phyloP scores from a whole-genome alignment of 331 rosid species.

The Pyracantha coccinea region DNA sequence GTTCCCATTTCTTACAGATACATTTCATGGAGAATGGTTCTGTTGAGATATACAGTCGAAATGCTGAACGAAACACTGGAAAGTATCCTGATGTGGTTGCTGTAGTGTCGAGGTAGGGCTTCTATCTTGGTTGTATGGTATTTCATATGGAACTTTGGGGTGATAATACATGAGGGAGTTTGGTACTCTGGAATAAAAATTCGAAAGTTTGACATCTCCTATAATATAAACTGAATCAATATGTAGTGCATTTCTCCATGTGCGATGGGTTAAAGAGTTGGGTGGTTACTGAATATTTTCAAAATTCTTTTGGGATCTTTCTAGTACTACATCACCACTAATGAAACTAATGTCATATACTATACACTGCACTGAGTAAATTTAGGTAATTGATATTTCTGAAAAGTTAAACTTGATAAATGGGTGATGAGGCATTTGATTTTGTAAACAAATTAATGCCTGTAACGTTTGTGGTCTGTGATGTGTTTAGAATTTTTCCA shows the following conservation, averaged over 20 bases:
- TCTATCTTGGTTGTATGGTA: neutral
- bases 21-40: conserved; percentile 78
- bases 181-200: neutral
- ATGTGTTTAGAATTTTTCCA: neutral
- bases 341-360: neutral
- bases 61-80: conserved; percentile 88
- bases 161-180: neutral
- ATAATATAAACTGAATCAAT: neutral
- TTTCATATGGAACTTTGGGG: conserved; percentile 7
- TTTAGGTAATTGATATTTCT: neutral
- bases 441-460: neutral
- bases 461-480: neutral
- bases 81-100: conserved; percentile 84
- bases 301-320: neutral
- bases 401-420: neutral
- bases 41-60: conserved; percentile 92
- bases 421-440: neutral
- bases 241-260: neutral
- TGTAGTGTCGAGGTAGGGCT: conserved; percentile 57
- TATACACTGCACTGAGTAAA: neutral
- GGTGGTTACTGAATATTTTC: neutral
- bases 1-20: conserved; percentile 42
- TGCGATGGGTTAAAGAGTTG: neutral
- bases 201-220: neutral
- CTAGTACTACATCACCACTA: neutral